A percentile compares a stretch with the other conserved stretches of the same genome.
phyloP scores from a whole-genome alignment of 306 rosid species.

The Arachis hypogaea region DNA sequence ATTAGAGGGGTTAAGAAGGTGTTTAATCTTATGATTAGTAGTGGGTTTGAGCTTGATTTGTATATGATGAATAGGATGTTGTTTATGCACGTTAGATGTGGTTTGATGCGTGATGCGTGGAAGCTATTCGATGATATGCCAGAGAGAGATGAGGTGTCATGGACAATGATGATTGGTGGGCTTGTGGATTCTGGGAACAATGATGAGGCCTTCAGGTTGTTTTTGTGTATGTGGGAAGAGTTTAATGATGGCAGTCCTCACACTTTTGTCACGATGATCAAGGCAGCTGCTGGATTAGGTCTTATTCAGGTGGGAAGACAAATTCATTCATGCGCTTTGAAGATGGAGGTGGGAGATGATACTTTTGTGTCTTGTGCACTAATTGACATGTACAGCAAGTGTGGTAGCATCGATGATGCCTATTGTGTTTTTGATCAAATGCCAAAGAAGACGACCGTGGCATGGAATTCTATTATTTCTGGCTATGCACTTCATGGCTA shows the following conservation, averaged over 20 bases:
- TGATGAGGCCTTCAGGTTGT: slow-evolving; percentile 61
- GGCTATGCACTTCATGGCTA: slow-evolving; percentile 84
- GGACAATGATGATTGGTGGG: slow-evolving; percentile 69
- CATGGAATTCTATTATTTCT: slow-evolving; percentile 89
- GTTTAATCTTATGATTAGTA: slow-evolving; percentile 51
- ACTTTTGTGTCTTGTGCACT: slow-evolving; percentile 70
- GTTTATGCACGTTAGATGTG: slow-evolving; percentile 75
- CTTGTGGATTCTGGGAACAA: slow-evolving; percentile 70
- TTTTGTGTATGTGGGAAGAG: slow-evolving; percentile 71
- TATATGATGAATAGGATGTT: slow-evolving; percentile 75
- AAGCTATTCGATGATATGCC: slow-evolving; percentile 68
- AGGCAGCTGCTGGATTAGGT: slow-evolving; percentile 74
- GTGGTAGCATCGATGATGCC: slow-evolving; percentile 81
- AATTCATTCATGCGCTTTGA: slow-evolving; percentile 77
- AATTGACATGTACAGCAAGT: slow-evolving; percentile 92
- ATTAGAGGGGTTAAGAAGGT: slow-evolving; percentile 74
- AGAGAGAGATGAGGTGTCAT: slow-evolving; percentile 57
- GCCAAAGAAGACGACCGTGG: slow-evolving; percentile 76
- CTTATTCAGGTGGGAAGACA: slow-evolving; percentile 60
- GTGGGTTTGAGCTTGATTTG: slow-evolving; percentile 68
- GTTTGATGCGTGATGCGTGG: slow-evolving; percentile 72
- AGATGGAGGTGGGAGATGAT: slow-evolving; percentile 60
- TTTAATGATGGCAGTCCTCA: slow-evolving; percentile 55
- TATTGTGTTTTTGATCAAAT: slow-evolving; percentile 73
- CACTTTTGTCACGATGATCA: slow-evolving; percentile 64